Evolutionary conservation across 768 basidiomycete genomes (phyloP).

Genomic region (Pulveroboletus ravenelii): DNA sequence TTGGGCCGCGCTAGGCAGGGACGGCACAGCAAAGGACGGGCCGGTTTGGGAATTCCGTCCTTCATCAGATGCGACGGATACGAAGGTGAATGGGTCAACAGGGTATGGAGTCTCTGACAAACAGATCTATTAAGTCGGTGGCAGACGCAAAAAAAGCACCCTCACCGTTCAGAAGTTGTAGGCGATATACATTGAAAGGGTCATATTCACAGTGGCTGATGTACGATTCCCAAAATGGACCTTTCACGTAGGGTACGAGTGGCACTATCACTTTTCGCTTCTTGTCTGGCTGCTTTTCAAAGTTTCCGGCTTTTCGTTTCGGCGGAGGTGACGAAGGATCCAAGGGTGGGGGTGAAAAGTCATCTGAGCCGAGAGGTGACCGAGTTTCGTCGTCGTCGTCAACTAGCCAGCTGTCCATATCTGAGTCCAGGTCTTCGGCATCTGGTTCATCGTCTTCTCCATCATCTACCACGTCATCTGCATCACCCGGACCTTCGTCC

Average conservation of each 20-base stretch:
- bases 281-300: constrained; percentile 46
- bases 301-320: constrained; percentile 66
- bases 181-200: constrained; percentile 67
- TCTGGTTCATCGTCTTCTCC: constrained; percentile 65
- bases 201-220: constrained; percentile 67
- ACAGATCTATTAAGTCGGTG: constrained; percentile 1
- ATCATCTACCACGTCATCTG: constrained; percentile 64
- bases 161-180: constrained; percentile 83
- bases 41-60: constrained; percentile 22
- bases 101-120: constrained; percentile 62
- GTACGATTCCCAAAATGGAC: constrained; percentile 73
- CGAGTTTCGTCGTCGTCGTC: constrained; percentile 71
- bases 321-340: constrained; percentile 35
- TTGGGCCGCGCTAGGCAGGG: constrained; percentile 38
- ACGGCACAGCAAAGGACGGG: constrained; percentile 43
- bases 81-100: constrained; percentile 74
- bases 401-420: constrained; percentile 39
- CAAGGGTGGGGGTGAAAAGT: constrained; percentile 30
- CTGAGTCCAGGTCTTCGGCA: constrained; percentile 45
- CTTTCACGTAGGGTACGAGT: constrained; percentile 75
- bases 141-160: not conserved
- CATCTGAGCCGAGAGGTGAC: constrained; percentile 38
- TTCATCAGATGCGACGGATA: constrained; percentile 46
- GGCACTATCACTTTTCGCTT: constrained; percentile 75
- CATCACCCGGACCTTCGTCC: constrained; percentile 71